Conservation (phyloP, 139 green algal species). For the Coelastrella sp. region DNA sequence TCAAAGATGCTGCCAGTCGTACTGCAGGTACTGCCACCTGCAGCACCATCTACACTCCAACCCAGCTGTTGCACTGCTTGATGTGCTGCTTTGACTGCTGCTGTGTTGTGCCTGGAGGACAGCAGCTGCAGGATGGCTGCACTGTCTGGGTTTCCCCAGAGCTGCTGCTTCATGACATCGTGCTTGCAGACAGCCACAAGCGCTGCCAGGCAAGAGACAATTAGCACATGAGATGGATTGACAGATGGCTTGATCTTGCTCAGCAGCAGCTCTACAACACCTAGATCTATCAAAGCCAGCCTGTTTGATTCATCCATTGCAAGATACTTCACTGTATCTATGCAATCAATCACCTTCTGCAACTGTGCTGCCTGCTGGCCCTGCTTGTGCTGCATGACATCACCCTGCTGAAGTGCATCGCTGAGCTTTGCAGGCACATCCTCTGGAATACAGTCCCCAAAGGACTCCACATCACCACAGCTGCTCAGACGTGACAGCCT, state of each 20-base stretch:
- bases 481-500: not conserved
- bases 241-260: slow-evolving; percentile 7
- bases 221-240: not conserved
- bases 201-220: not conserved
- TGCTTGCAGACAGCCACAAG: slow-evolving; percentile 21
- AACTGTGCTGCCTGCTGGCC: not conserved
- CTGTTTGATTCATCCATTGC: slow-evolving; percentile 36
- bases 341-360: slow-evolving; percentile 34
- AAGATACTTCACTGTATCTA: slow-evolving; percentile 42
- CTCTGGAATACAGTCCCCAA: not conserved
- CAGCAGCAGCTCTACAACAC: slow-evolving; percentile 40
- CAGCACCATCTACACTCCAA: slow-evolving; percentile 29
- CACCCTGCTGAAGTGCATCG: not conserved
- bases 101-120: not conserved
- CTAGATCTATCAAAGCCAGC: slow-evolving; percentile 27
- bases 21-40: not conserved
- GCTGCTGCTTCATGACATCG: slow-evolving; percentile 22
- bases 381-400: slow-evolving; percentile 14
- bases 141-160: slow-evolving; percentile 22
- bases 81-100: slow-evolving; percentile 5
- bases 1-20: slow-evolving; percentile 29
- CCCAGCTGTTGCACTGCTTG: not conserved
- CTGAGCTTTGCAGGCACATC: not conserved
- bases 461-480: not conserved
- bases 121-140: slow-evolving; percentile 37